A percentile compares a stretch with the other conserved stretches of the same genome.
Conservation (phyloP, 116 monocot genomes). For the Papilionanthe hybrid region DNA sequence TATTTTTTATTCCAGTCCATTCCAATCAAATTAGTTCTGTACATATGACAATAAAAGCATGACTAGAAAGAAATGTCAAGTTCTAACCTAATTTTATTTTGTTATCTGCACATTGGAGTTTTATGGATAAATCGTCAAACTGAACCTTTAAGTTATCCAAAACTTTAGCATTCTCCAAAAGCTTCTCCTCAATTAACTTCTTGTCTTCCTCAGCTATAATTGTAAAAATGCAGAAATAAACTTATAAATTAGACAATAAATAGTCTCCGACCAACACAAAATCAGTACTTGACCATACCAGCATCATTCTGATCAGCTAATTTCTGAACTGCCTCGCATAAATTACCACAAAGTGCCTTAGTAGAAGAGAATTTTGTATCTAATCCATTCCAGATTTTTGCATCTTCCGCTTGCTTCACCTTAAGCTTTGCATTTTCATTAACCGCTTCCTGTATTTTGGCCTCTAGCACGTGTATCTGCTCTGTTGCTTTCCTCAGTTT, state of each 20-base stretch:
- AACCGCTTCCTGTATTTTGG: constrained; percentile 62
- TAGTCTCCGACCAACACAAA: not conserved
- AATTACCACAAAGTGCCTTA: constrained; percentile 69
- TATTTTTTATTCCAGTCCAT: not conserved
- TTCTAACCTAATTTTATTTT: constrained; percentile 48
- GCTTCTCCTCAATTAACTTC: constrained; percentile 65
- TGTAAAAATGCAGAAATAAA: constrained; percentile 2
- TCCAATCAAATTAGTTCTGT: not conserved
- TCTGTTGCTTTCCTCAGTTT: constrained; percentile 81
- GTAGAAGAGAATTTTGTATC: constrained; percentile 85
- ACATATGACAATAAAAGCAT: not conserved
- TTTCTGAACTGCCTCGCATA: constrained; percentile 74
- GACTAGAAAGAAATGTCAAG: not conserved
- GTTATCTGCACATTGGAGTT: constrained; percentile 52
- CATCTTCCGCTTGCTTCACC: constrained; percentile 81
- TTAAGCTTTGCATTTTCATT: constrained; percentile 91
- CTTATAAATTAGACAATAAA: not conserved
- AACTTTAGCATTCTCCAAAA: constrained; percentile 47
- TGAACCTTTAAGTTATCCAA: constrained; percentile 61
- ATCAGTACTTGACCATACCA: constrained; percentile 32
- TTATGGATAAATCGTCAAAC: constrained; percentile 45
- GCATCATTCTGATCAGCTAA: constrained; percentile 54
- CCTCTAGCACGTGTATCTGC: constrained; percentile 73
- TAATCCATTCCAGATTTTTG: constrained; percentile 81
- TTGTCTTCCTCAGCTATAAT: constrained; percentile 83